A percentile compares a stretch with the other conserved stretches of the same genome.
Evolutionary conservation across 495 filamentous ascomycete genomes (phyloP).

Genomic region (Podospora anserina): DNA sequence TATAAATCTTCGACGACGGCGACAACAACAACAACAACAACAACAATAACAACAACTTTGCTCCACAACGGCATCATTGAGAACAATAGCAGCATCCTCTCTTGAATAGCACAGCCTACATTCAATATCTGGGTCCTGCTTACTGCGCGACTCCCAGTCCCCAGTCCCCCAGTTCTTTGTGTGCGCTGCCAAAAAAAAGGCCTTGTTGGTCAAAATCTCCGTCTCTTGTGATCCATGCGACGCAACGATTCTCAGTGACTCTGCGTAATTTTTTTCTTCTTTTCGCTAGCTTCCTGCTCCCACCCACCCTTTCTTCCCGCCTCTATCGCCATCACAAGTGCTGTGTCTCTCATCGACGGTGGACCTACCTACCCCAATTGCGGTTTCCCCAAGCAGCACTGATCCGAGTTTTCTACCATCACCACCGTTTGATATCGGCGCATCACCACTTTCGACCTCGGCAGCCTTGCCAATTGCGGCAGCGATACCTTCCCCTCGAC

Average conservation of each 20-base stretch:
- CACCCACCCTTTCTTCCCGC: background rate
- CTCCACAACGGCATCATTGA: background rate
- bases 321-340: background rate
- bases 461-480: too few relatives aligned
- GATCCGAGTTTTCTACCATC: background rate
- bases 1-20: background rate
- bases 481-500: background rate
- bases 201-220: background rate
- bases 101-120: background rate
- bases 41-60: background rate
- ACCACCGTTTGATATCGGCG: background rate
- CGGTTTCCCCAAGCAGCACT: background rate
- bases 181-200: background rate
- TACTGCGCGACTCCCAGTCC: background rate
- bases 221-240: background rate
- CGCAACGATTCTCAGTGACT: background rate
- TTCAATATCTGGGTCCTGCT: background rate
- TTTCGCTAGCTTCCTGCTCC: background rate
- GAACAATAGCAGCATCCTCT: background rate
- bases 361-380: too few relatives aligned
- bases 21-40: too few relatives aligned
- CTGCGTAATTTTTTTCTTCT: background rate
- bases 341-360: too few relatives aligned
- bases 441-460: background rate
- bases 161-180: background rate